Evolutionary conservation across 73 alveolate species (phyloP), one percentile per base, ranked within the genome.

Genomic region (Paramecium pentaurelia): DNA sequence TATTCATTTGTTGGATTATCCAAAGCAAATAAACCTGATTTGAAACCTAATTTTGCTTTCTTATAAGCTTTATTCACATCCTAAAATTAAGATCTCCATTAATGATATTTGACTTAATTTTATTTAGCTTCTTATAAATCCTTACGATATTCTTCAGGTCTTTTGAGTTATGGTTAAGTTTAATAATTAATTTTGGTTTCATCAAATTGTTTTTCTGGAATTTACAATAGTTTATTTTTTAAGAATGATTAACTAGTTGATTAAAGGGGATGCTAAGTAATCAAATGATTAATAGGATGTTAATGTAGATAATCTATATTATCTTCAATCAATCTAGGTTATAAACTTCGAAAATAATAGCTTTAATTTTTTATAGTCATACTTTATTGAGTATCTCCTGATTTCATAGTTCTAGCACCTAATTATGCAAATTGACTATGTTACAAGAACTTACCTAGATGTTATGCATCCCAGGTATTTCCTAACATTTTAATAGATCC

Each of bases 21-120:
- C 16, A 80, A 36, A 11, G 77, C 73, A 42, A n/a, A 80, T 47
- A 80, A 47, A 27, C 91, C 91, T 20, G 91, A 80, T 37, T 80
- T 80, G 8, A 32, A 80, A 9, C 77, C 91, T 11, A 9, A 20
- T 80, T 80, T 80, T 10, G 91, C 91, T 20, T 80, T 80, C 73
- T 36, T 80, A 36, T 38, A 80, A 1, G 91, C 91, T 80, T 64
- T 80, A 49, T 80, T 80, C 1, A 80, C 91, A 80, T 80, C 91
- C 22, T 49, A 42, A 80, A 44, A 80, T 12, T 80, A 3, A 27
- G 47, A 32, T 45, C 91, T 40, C 91, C 91, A 80, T 47, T 80
- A 30, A 22, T 42, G 47, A 18, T 80, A 80, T 80, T 80, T 80
- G 8, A 22, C 44, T 80, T 80, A 47, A 25, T 80, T 11, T 12